phyloP scores from a whole-genome alignment of 73 alveolate genomes.

The Effrenium voratum region DNA sequence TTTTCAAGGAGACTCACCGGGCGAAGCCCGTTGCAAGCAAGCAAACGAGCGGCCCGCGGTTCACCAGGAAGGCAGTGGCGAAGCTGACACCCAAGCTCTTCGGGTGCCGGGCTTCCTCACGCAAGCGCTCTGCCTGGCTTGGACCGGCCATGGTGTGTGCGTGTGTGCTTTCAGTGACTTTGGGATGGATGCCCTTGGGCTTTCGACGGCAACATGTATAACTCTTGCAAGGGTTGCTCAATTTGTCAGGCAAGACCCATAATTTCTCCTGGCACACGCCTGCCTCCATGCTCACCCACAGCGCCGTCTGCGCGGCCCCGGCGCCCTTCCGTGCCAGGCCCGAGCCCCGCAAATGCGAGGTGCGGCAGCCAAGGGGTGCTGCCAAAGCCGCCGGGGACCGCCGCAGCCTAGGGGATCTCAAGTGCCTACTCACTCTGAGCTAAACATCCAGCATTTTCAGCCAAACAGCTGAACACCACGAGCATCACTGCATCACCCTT shows the following conservation, averaged over 20 bases:
- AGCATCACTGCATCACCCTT: too few relatives aligned
- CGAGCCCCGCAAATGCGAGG: constrained; percentile 44
- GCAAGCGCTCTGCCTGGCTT: constrained; percentile 16
- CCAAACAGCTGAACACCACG: neutral
- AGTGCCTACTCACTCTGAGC: neutral
- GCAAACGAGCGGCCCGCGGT: neutral
- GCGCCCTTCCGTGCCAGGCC: constrained; percentile 55
- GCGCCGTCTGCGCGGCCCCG: constrained; percentile 60
- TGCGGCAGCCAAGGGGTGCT: constrained; percentile 36
- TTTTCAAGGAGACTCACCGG: neutral
- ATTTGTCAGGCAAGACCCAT: too few relatives aligned
- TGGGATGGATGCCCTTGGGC: too few relatives aligned
- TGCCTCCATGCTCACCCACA: constrained; percentile 72
- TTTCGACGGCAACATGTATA: too few relatives aligned
- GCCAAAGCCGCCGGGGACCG: constrained; percentile 48
- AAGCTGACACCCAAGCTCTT: constrained; percentile 52
- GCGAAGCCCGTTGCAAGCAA: neutral
- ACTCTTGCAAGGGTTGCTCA: too few relatives aligned
- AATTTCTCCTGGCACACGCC: too few relatives aligned
- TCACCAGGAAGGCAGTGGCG: constrained; percentile 67
- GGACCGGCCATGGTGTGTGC: too few relatives aligned
- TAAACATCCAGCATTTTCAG: neutral
- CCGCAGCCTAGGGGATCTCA: neutral
- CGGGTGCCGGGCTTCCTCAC: constrained; percentile 58
- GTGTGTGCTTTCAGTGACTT: too few relatives aligned